phyloP scores from a whole-genome alignment of 495 filamentous ascomycete genomes.

The Penicillium coprophilum region DNA sequence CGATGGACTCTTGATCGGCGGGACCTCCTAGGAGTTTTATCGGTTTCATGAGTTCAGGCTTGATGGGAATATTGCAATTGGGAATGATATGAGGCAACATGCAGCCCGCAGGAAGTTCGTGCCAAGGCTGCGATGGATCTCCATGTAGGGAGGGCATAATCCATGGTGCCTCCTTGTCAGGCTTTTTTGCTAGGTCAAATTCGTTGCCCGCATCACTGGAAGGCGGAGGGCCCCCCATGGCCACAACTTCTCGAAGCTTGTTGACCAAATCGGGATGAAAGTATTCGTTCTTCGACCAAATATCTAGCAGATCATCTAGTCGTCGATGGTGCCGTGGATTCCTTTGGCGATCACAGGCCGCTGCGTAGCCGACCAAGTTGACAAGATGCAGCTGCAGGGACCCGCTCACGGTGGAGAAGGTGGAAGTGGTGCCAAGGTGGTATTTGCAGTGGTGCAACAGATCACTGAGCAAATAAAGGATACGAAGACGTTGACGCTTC shows the following conservation, averaged over 20 bases:
- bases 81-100: constrained; percentile 75
- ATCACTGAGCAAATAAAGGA: constrained; percentile 84
- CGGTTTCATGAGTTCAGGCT: constrained; percentile 68
- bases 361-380: constrained; percentile 60
- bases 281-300: constrained; percentile 74
- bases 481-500: constrained; percentile 69
- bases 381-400: constrained; percentile 62
- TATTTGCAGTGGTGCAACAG: constrained; percentile 75
- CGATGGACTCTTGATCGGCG: constrained; percentile 62
- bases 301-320: constrained; percentile 61
- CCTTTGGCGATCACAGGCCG: constrained; percentile 56
- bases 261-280: constrained; percentile 58
- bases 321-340: constrained; percentile 66
- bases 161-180: constrained; percentile 59
- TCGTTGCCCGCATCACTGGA: constrained; percentile 29
- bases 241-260: constrained; percentile 59
- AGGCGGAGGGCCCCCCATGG: constrained; percentile 25
- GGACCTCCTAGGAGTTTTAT: constrained; percentile 72
- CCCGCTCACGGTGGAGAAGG: constrained; percentile 54
- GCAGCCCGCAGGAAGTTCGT: constrained; percentile 83
- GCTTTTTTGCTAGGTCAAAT: constrained; percentile 25
- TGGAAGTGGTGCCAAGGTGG: constrained; percentile 44
- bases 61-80: constrained; percentile 71
- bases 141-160: constrained; percentile 76
- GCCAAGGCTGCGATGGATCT: constrained; percentile 71